These are phyloP conservation scores for Globisporangium alternatum DNA, from an alignment of 352 stramenopile species.

Conservation along the genomic window DNA sequence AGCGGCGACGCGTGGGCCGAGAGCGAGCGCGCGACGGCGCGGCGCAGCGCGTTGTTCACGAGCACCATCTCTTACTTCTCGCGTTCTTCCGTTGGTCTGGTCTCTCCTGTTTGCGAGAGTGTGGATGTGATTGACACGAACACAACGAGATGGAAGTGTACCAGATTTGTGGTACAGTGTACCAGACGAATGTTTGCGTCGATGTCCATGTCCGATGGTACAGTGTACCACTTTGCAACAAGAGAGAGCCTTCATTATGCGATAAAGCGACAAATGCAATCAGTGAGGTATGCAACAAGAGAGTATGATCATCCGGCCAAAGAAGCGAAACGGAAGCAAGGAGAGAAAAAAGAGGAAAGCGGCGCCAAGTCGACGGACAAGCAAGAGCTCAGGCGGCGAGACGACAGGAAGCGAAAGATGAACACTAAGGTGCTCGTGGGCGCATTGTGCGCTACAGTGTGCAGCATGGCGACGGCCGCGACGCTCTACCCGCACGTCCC, in stretches of 20 bases:
- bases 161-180: too few species aligned
- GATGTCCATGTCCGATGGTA: too few species aligned
- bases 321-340: conserved; percentile 19
- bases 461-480: conserved; percentile 17
- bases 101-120: conserved; percentile 14
- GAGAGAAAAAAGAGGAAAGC: conserved; percentile 23
- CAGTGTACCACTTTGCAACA: too few species aligned
- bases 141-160: background rate
- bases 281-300: too few species aligned
- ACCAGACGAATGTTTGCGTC: too few species aligned
- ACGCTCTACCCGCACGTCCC: conserved; percentile 52
- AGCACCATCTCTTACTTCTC: conserved; percentile 23
- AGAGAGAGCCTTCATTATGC: too few species aligned
- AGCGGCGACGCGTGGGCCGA: conserved; percentile 1
- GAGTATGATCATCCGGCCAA: too few species aligned
- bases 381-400: conserved; percentile 1
- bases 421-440: conserved; percentile 18
- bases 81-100: conserved; percentile 12
- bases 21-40: conserved; percentile 20
- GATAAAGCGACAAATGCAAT: too few species aligned
- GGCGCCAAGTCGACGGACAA: conserved; percentile 9
- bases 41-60: conserved; percentile 29
- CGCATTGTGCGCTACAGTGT: conserved; percentile 23
- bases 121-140: conserved; percentile 1
- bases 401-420: conserved; percentile 23